phyloP scores from a whole-genome alignment of 2,329 filamentous ascomycete species.

The Aspergillus candidus region DNA sequence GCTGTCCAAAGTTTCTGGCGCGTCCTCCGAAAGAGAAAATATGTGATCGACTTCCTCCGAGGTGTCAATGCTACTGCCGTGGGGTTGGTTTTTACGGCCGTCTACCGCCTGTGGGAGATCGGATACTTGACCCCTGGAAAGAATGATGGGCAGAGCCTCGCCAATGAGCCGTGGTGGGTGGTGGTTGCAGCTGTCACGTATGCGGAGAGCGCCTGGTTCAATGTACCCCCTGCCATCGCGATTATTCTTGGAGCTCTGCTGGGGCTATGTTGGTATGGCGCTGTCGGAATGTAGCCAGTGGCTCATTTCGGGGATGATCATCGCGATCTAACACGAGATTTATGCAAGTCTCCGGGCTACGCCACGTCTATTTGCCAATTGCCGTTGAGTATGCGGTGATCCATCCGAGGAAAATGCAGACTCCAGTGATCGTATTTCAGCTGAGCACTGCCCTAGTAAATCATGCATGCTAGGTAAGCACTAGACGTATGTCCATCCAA shows the following conservation, averaged over 20 bases:
- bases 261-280: slow-evolving; percentile 45
- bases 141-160: slow-evolving; percentile 48
- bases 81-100: slow-evolving; percentile 58
- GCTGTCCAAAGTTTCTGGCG: slow-evolving; percentile 49
- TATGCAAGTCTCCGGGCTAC: no score
- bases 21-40: slow-evolving; percentile 40
- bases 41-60: slow-evolving; percentile 47
- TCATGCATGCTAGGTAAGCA: no score
- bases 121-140: slow-evolving; percentile 51
- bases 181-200: slow-evolving; percentile 51
- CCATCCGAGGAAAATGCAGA: no score
- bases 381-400: no score
- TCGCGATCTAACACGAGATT: no score
- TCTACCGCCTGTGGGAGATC: slow-evolving; percentile 59
- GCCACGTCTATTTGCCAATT: no score
- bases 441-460: no score
- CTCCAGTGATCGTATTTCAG: no score
- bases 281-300: slow-evolving; percentile 22
- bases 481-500: no score
- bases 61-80: slow-evolving; percentile 57
- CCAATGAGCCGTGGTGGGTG: slow-evolving; percentile 58
- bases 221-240: slow-evolving; percentile 37
- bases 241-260: slow-evolving; percentile 45
- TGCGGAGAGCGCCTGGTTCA: slow-evolving; percentile 46
- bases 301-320: no score